A percentile compares a stretch with the other conserved stretches of the same genome.
phyloP scores from a whole-genome alignment of 1,139 yeast species.

The Candida sp. region DNA sequence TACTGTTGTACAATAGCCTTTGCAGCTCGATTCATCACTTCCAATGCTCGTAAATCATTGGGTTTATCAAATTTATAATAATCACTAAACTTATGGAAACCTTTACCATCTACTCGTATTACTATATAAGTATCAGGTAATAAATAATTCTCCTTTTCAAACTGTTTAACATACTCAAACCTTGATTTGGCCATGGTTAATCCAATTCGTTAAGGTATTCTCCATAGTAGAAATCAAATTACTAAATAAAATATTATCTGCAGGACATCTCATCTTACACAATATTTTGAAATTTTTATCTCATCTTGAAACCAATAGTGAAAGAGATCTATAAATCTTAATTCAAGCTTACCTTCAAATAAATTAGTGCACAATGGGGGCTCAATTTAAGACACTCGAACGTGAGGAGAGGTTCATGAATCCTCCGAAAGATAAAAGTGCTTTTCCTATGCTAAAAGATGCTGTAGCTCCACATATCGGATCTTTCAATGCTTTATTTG shows the following conservation, averaged over 20 bases:
- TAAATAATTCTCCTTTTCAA: conserved; percentile 71
- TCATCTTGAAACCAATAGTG: neutral
- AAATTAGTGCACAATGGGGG: conserved; percentile 24
- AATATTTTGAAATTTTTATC: conserved; percentile 7
- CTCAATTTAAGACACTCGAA: conserved; percentile 79
- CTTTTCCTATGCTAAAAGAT: conserved; percentile 76
- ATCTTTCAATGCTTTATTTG: conserved; percentile 92
- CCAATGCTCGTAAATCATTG: conserved; percentile 73
- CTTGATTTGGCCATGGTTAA: conserved; percentile 69
- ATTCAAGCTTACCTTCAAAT: conserved; percentile 1
- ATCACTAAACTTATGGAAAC: conserved; percentile 83
- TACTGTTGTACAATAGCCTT: conserved; percentile 54
- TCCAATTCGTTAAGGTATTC: neutral
- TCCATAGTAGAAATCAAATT: neutral
- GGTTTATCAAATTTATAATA: conserved; percentile 80
- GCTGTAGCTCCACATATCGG: conserved; percentile 96
- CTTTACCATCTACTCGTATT: conserved; percentile 89
- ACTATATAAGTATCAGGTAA: conserved; percentile 82
- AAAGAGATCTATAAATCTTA: neutral
- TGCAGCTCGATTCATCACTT: conserved; percentile 83
- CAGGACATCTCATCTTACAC: conserved; percentile 9
- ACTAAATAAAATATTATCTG: neutral
- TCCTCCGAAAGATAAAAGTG: conserved; percentile 86
- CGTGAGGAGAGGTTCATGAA: conserved; percentile 81
- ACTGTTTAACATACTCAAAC: conserved; percentile 80